A percentile compares a stretch with the other conserved stretches of the same genome.
Evolutionary conservation across 2,329 filamentous ascomycete species (phyloP).

Genomic region (Talaromyces sp.): DNA sequence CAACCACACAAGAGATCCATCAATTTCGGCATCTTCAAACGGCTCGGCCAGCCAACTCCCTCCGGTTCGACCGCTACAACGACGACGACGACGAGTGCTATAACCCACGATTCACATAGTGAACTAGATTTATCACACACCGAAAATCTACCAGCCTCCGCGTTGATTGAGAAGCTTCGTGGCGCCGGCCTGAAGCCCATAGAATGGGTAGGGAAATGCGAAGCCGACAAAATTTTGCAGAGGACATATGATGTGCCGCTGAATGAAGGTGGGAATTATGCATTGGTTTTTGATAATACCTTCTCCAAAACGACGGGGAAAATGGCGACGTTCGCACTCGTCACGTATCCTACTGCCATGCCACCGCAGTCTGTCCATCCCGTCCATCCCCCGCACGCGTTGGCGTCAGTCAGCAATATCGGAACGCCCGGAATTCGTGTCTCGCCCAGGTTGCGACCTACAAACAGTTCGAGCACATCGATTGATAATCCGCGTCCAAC

Average conservation of each 20-base stretch:
- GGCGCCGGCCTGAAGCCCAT: conserved; percentile 59
- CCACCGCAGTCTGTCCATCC: conserved; percentile 41
- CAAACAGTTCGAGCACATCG: conserved; percentile 39
- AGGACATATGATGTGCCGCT: conserved; percentile 75
- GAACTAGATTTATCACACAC: conserved; percentile 19
- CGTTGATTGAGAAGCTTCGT: conserved; percentile 61
- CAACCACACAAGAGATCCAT: conserved; percentile 98
- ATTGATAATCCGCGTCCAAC: conserved; percentile 44
- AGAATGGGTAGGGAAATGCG: conserved; percentile 86
- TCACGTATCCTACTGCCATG: conserved; percentile 81
- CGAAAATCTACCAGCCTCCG: conserved; percentile 59
- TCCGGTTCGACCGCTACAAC: conserved; percentile 34
- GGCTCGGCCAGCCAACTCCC: conserved; percentile 67
- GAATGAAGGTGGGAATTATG: conserved; percentile 85
- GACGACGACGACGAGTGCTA: not conserved
- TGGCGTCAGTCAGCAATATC: conserved; percentile 40
- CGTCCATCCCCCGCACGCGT: conserved; percentile 50
- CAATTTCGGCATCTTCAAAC: conserved; percentile 97
- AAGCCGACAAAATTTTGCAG: conserved; percentile 90
- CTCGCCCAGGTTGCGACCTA: conserved; percentile 34
- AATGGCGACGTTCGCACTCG: conserved; percentile 86
- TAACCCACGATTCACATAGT: not conserved
- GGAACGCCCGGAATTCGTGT: conserved; percentile 11
- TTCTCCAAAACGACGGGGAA: conserved; percentile 95
- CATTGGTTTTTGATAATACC: conserved; percentile 95